Percentiles rank a stretch among this genome's conserved stretches.
Conservation (phyloP, 345 rosid genomes). For the Diplotaxis tenuifolia region DNA sequence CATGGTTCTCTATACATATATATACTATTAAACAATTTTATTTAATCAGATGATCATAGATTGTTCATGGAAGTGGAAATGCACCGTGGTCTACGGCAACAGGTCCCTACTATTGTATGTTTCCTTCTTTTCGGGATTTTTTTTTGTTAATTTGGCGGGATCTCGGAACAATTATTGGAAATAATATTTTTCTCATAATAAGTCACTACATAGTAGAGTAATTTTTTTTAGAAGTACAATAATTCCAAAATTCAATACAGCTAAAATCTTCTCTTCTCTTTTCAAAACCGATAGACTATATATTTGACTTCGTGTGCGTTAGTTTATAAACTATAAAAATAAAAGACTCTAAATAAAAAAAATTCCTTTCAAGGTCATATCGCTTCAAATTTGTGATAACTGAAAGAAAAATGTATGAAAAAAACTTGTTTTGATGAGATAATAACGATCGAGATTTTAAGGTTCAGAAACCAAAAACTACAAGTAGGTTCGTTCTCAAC, state of each 20-base stretch:
- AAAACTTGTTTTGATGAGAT: not conserved
- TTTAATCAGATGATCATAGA: not conserved
- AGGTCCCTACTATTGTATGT: conserved; percentile 25
- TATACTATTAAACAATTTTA: not conserved
- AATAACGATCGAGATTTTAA: not conserved
- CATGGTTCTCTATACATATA: conserved; percentile 7
- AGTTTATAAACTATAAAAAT: not conserved
- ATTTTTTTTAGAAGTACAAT: too few relatives aligned
- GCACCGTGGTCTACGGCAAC: conserved; percentile 27
- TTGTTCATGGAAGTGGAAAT: conserved; percentile 26
- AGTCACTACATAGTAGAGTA: too few relatives aligned
- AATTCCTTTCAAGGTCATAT: not conserved
- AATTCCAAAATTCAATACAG: too few relatives aligned
- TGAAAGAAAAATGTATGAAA: not conserved
- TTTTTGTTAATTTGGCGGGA: conserved; percentile 26
- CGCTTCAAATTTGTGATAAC: not conserved
- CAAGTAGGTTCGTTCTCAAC: too few relatives aligned
- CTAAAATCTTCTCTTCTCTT: not conserved
- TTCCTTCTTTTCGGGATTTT: conserved; percentile 18
- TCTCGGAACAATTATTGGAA: conserved; percentile 12
- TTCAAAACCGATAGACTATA: not conserved
- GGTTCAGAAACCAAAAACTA: not conserved
- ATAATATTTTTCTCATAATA: not conserved
- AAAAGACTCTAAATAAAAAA: too few relatives aligned
- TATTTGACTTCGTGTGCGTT: not conserved